phyloP scores from a whole-genome alignment of 306 rosid species.

The Lupinus albus region DNA sequence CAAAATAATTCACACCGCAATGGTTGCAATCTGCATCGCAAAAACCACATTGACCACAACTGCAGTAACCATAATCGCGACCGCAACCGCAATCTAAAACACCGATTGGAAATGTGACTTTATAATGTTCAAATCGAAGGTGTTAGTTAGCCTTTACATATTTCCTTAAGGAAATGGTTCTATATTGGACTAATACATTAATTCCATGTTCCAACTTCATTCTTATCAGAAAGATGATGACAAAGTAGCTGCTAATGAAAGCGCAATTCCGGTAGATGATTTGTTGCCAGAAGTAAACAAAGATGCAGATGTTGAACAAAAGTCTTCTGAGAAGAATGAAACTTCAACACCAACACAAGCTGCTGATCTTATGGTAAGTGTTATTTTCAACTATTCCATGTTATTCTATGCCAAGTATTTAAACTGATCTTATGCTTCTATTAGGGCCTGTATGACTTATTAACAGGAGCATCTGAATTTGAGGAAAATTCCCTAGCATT shows the following conservation, averaged over 20 bases:
- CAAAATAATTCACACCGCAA: too few species aligned
- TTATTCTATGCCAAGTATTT: not conserved
- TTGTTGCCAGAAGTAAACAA: not conserved
- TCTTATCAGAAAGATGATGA: slow-evolving; percentile 32
- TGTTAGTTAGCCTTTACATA: too few species aligned
- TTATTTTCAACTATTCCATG: not conserved
- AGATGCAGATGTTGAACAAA: slow-evolving; percentile 11
- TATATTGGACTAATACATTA: not conserved
- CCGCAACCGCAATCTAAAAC: too few species aligned
- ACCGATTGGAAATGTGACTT: too few species aligned
- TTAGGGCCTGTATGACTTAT: slow-evolving; percentile 53
- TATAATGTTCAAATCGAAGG: too few species aligned
- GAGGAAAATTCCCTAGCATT: slow-evolving; percentile 43
- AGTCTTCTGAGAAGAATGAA: slow-evolving; percentile 21
- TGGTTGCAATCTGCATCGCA: too few species aligned
- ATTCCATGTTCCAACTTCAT: slow-evolving; percentile 10
- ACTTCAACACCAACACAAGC: slow-evolving; percentile 35
- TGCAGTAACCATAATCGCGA: too few species aligned
- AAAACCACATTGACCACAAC: too few species aligned
- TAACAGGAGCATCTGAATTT: slow-evolving; percentile 53
- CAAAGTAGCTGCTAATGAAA: not conserved
- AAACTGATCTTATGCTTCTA: not conserved
- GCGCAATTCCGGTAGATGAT: slow-evolving; percentile 7
- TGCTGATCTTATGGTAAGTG: slow-evolving; percentile 50
- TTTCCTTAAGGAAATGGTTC: not conserved